Conservation (phyloP, 202 grass and related monocot genomes). For the Schoenoplectus tabernaemontani region DNA sequence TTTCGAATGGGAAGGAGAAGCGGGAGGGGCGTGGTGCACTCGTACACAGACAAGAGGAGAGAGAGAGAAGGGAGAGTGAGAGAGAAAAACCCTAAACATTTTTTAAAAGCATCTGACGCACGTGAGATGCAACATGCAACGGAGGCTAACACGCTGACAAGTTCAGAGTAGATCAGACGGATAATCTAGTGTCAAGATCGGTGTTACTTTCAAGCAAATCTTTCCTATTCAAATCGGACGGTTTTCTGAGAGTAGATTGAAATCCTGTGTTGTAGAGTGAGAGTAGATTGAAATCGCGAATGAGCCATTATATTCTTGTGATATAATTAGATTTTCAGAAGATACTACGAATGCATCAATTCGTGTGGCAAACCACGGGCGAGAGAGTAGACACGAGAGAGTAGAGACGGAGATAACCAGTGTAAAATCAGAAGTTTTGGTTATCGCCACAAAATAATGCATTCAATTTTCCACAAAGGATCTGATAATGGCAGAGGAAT, state of each 20-base stretch:
- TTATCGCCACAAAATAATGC: neutral
- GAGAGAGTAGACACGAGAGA: too few species aligned
- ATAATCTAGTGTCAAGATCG: neutral
- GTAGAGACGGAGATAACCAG: too few species aligned
- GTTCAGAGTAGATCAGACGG: neutral
- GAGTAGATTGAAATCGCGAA: neutral
- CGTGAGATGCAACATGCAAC: neutral
- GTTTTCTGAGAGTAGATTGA: rapidly evolving
- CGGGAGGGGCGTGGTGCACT: constrained; percentile 24
- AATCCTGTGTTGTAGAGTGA: neutral
- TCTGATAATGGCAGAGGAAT: neutral
- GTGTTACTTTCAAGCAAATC: neutral
- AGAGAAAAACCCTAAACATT: constrained; percentile 31
- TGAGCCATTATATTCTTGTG: constrained; percentile 1
- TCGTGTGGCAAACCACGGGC: neutral
- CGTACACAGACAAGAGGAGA: neutral
- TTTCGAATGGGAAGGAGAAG: constrained; percentile 31
- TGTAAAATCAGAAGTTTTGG: too few species aligned
- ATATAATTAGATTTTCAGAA: neutral
- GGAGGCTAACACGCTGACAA: neutral
- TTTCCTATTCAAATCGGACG: neutral
- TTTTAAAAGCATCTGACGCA: constrained; percentile 11
- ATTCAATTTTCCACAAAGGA: neutral
- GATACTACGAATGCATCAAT: neutral
- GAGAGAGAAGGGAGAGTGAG: neutral